Evolutionary conservation across 140 eudicot species (phyloP), one percentile per base, ranked within the genome.

Genomic region (Cichorium intybus): DNA sequence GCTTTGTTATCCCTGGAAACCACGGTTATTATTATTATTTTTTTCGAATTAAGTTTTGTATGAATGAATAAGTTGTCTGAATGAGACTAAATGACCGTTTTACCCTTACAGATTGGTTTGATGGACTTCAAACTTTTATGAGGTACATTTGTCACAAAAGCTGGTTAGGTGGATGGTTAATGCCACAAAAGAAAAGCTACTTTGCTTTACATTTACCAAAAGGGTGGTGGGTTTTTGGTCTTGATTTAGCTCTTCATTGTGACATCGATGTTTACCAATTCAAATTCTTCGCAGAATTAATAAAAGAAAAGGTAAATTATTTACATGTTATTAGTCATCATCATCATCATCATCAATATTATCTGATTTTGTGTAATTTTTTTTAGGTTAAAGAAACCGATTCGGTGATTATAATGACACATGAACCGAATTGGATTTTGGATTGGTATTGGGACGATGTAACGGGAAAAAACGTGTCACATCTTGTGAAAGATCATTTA

Each of bases 91-190:
- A n/a, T n/a, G n/a, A n/a, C n/a, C n/a, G n/a, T n/a, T n/a, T n/a
- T n/a, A n/a, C n/a, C n/a, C n/a, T 70, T 47, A 57, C 85, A 92
- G 98, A 94, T 73, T 94, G 99, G 97, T 94, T 94, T 77, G 99
- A 94, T 62, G 99, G 97, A 29, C 95, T 94, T 65, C 94, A 94
- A 79, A 94, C 95, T 6, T 94, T 81, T 73, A 88, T 94, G 97
- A 81, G 95, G 75, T 89, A 94, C 71, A 89, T 94, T 71, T 94
- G 99, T 78, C 99, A 94, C 74, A 89, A 89, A 70, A 94, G 95
- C 78, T 94, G 99, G 99, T 80, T 94, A 77, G 99, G 99, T 60
- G 99, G 99, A 58, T 94, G 99, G 99, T 79, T 94, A 66, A 89
- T 94, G 99, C 99, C 99, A 41, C 99, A 94, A 71, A 87, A 76